Evolutionary conservation across 176 grass and related monocot genomes (phyloP).

Genomic region (Raddia distichophylla): DNA sequence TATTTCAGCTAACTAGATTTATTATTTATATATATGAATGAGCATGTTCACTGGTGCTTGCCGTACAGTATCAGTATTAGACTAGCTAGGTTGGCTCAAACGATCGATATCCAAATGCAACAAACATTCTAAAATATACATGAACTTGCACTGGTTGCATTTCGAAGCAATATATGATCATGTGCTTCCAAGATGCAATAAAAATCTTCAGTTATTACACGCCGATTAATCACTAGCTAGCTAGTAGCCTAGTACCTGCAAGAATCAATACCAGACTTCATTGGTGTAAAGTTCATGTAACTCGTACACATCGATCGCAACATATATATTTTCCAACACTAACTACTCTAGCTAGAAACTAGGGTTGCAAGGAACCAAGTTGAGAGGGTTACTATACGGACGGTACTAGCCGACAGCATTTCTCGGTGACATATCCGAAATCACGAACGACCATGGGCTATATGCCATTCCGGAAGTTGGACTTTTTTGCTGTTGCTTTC

Average conservation of each 20-base stretch:
- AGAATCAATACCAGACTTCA: no score
- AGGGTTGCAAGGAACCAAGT: not conserved
- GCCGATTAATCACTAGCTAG: not conserved
- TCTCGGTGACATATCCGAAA: conserved; percentile 52
- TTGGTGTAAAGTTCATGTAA: not conserved
- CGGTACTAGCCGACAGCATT: conserved; percentile 50
- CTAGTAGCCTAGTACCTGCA: no score
- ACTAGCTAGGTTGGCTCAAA: conserved; percentile 28
- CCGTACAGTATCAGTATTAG: conserved; percentile 1
- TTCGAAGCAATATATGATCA: not conserved
- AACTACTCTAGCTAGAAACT: not conserved
- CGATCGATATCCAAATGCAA: not conserved
- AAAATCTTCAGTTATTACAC: not conserved
- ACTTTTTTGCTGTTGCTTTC: conserved; percentile 56
- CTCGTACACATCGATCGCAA: not conserved
- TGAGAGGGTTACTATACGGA: not conserved
- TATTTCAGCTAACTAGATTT: conserved; percentile 30
- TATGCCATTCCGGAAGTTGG: conserved; percentile 50
- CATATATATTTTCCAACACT: not conserved
- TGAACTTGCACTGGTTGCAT: not conserved
- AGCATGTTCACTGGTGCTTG: conserved; percentile 16
- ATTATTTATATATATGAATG: conserved; percentile 1
- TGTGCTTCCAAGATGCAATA: not conserved
- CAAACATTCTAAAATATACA: not conserved
- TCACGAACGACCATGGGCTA: conserved; percentile 45